Evolutionary conservation across 495 filamentous ascomycete genomes (phyloP), one percentile per base, ranked within the genome.

Genomic region (Thozetella sp.): DNA sequence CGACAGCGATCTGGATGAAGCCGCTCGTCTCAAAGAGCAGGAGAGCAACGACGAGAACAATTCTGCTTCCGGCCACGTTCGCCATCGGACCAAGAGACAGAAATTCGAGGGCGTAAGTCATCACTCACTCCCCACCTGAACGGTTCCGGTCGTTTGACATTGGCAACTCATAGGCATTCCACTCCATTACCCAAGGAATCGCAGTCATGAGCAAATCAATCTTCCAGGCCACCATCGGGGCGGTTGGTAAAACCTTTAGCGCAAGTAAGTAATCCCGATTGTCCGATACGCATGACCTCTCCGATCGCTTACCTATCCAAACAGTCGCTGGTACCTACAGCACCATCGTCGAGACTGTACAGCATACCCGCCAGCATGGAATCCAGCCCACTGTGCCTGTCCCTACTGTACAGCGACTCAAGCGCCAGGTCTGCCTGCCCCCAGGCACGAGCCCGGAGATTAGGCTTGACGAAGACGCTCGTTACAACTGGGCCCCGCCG

Each of bases 371-470:
- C 17, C 30, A 51, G 2, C 27, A 50, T 50, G 56, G 43, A 48
- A 15, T 48, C 9, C 11, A 48, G 43, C 9, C 43, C 43, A 4
- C 43, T 11, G 3, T 3, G 43, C 43, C 43, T 11, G 3, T 3
- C 11, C 43, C 43, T 4, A 48, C 43, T 20, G 66, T 69, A 56
- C 71, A 71, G 54, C 56, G 70, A 20, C 25, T 71, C 43, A 71
- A 71, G 57, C 66, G 67, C 2, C 62, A 66, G 26, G 20, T 30
- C 10, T 50, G 54, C 23, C 12, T 53, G 34, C 46, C 55, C 30
- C 3, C 26, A n/a, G 46, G 54, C n/a, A 22, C 56, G 12, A 24
- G 17, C 2, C 43, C 58, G 4, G 30, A 60, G 17, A 48, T 11
- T 1, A 2, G 17, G 25, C 25, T 53, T 2, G 26, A 48, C 22